phyloP scores from a whole-genome alignment of 2,329 filamentous ascomycete species.

The Penicillium capsulatum region DNA sequence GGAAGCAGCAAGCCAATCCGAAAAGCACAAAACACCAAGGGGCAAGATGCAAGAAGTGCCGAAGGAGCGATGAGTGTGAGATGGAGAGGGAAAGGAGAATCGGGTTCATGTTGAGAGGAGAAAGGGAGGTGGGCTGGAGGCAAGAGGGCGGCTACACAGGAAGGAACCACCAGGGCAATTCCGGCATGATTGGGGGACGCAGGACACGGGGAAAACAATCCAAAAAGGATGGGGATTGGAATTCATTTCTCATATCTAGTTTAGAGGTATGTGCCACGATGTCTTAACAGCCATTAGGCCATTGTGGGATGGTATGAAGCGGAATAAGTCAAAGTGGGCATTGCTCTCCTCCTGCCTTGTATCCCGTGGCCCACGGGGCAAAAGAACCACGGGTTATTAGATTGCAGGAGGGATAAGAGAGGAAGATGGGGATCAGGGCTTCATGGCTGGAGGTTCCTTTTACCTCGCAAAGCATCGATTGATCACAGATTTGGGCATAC shows the following conservation, averaged over 20 bases:
- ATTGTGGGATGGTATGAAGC: conserved; percentile 37
- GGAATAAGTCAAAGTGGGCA: conserved; percentile 39
- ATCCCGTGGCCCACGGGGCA: conserved; percentile 57
- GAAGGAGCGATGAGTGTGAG: conserved; percentile 20
- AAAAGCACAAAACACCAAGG: conserved; percentile 7
- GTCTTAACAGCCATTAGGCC: conserved; percentile 40
- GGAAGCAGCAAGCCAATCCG: conserved; percentile 27
- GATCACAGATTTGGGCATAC: conserved; percentile 67
- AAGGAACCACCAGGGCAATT: too few relatives aligned
- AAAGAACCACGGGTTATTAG: conserved; percentile 61
- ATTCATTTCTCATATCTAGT: background rate
- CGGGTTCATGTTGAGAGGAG: too few relatives aligned
- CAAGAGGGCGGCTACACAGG: too few relatives aligned
- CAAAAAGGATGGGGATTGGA: too few relatives aligned
- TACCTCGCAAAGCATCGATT: conserved; percentile 53
- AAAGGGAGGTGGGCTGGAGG: too few relatives aligned
- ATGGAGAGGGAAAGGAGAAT: background rate
- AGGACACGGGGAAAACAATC: too few relatives aligned
- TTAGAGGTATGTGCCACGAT: conserved; percentile 33
- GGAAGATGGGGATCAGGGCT: conserved; percentile 4
- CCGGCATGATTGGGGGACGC: too few relatives aligned
- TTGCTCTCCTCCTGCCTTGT: conserved; percentile 65
- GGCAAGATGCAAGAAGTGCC: conserved; percentile 7
- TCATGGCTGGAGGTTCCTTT: conserved; percentile 14
- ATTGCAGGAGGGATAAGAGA: conserved; percentile 57